Conservation (phyloP, 2,329 filamentous ascomycete species). For the Myriosclerotinia duriaeana region DNA sequence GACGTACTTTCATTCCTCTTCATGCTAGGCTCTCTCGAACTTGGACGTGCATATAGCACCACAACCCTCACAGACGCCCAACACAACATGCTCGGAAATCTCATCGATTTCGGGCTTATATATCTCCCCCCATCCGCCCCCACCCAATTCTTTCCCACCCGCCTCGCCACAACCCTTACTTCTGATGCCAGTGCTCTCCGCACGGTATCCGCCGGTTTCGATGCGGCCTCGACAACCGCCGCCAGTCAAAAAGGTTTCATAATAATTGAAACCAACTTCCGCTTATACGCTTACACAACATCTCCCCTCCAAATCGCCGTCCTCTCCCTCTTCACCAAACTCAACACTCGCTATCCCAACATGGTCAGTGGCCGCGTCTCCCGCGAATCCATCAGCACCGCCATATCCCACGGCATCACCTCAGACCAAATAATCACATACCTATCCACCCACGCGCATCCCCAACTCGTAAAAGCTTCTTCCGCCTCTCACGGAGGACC, state of each 20-base stretch:
- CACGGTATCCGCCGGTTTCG: conserved; percentile 66
- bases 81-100: conserved; percentile 82
- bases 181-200: conserved; percentile 68
- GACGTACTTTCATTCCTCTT: conserved; percentile 97
- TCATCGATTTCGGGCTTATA: conserved; percentile 89
- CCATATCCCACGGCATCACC: conserved; percentile 88
- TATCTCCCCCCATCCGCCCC: conserved; percentile 63
- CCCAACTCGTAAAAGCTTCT: conserved; percentile 72
- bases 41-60: conserved; percentile 88
- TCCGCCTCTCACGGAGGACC: conserved; percentile 47
- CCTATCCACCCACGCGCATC: conserved; percentile 87
- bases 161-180: conserved; percentile 90
- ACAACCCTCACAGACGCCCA: conserved; percentile 78
- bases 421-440: conserved; percentile 94
- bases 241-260: conserved; percentile 71
- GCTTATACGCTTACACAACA: conserved; percentile 93
- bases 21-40: conserved; percentile 87
- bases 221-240: conserved; percentile 58
- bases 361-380: conserved; percentile 91
- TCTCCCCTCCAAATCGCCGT: conserved; percentile 94
- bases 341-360: conserved; percentile 89
- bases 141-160: conserved; percentile 79
- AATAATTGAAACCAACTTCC: conserved; percentile 97
- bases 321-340: conserved; percentile 81
- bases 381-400: conserved; percentile 81